Conservation (phyloP, 805 yeast species). For the Candida jianshihensis region DNA sequence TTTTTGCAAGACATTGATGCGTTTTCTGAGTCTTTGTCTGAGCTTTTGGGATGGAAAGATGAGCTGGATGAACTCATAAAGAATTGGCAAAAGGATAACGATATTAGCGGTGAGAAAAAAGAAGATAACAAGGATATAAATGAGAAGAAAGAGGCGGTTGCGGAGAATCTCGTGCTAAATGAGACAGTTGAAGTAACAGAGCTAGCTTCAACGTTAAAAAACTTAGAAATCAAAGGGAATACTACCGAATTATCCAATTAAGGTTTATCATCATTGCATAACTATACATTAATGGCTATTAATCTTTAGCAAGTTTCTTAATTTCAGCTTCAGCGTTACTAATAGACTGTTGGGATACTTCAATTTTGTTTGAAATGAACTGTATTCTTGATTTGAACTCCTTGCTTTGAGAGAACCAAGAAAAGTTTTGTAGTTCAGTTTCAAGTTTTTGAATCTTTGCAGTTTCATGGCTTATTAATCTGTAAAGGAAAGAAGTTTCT, state of each 20-base stretch:
- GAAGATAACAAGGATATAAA: background rate
- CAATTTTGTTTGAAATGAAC: conserved; percentile 64
- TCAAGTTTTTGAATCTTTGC: conserved; percentile 59
- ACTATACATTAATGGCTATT: background rate
- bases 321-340: conserved; percentile 38
- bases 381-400: conserved; percentile 55
- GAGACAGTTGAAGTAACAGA: too few relatives aligned
- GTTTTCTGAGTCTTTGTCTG: conserved; percentile 48
- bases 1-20: conserved; percentile 58
- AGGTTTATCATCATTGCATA: too few relatives aligned
- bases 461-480: conserved; percentile 51
- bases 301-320: conserved; percentile 25
- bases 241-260: too few relatives aligned
- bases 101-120: too few relatives aligned
- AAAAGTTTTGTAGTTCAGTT: conserved; percentile 58
- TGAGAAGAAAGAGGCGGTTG: background rate
- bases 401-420: conserved; percentile 42
- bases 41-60: conserved; percentile 55
- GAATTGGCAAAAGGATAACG: conserved; percentile 17
- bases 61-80: conserved; percentile 40
- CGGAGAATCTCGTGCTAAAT: too few relatives aligned
- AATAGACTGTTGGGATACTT: conserved; percentile 47
- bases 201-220: too few relatives aligned
- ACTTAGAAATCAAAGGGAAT: too few relatives aligned
- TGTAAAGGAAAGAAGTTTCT: conserved; percentile 54